Base-by-base conservation (phyloP, 495 filamentous ascomycete species). In the Penicillium lagena region DNA sequence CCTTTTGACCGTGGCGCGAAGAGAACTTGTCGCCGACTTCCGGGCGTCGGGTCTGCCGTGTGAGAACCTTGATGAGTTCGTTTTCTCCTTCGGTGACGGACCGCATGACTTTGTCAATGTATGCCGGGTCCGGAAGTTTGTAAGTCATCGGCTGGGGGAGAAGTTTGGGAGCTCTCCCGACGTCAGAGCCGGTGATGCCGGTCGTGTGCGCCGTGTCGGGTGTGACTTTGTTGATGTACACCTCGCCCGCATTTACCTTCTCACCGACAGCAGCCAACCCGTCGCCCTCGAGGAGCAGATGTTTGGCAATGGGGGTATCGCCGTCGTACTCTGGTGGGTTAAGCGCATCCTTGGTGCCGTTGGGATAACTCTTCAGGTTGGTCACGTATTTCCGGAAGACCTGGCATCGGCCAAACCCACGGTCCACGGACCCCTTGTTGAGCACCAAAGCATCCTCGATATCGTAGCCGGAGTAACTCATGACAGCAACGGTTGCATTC, bases 381-480 rank as follows among this genome's bases (percentile, higher is more conserved):
- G 86, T 81, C 11, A 80, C 73, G 51, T 94, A 90, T 56, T 90
- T 94, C 40, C 85, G 81, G 75, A 95, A 93, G 7, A 99, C 94
- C 55, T 97, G 94, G 59, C 91, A 96, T 12, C 93, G 82, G 29
- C 93, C 94, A 51, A 96, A 97, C 7, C 93, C 94, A 49, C 93
- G 79, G 59, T 99, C 93, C 34, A 84, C 81, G 1, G 89, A 95
- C 27, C 89, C 89, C 70, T 95, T 96, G 74, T 97, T 99, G 45
- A 99, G 59, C 2, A 99, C 90, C 6, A 99, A 75, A 11, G 93
- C 94, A 73, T 99, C 93, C 73, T 99, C 93, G 57, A 97, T 97
- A 80, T 99, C 94, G 65, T 99, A 99, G 11, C 93, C 93, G 4
- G 90, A 96, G 63, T 95, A 99, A 52, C 89, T 95, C 94, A 97